Percentiles rank a stretch among this genome's conserved stretches.
These are phyloP conservation scores for Elongisporangium anandrum DNA, from an alignment of 352 stramenopile genomes.

Conservation along the genomic window DNA sequence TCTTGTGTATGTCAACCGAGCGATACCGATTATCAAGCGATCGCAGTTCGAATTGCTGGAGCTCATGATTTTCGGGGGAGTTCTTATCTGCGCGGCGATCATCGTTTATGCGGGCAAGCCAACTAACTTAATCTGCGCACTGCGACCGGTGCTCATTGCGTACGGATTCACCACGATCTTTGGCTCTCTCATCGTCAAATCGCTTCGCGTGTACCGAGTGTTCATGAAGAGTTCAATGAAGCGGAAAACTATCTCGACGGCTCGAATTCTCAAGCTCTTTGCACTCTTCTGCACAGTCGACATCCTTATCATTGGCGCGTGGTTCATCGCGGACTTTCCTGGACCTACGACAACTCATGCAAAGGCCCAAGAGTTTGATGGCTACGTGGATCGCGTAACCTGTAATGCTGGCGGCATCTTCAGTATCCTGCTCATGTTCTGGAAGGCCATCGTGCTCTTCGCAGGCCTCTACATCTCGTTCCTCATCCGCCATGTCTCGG, in stretches of 20 bases:
- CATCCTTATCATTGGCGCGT: conserved; percentile 11
- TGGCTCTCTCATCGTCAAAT: conserved; percentile 23
- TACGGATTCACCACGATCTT: conserved; percentile 28
- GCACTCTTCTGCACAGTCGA: conserved; percentile 15
- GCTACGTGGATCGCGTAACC: conserved; percentile 16
- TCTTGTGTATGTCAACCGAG: conserved; percentile 22
- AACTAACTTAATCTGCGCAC: conserved; percentile 17
- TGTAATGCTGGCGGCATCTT: conserved; percentile 50
- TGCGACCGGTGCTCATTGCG: conserved; percentile 25
- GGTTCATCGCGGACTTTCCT: conserved; percentile 6
- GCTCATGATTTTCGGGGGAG: conserved; percentile 34
- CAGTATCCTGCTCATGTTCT: conserved; percentile 45
- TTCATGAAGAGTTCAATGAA: conserved; percentile 29
- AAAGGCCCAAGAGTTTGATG: conserved; percentile 7
- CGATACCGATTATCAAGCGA: conserved; percentile 35
- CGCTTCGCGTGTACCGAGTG: conserved; percentile 36
- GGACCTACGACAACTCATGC: background rate
- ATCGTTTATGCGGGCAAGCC: conserved; percentile 28
- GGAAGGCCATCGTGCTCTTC: conserved; percentile 46
- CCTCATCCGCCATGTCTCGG: conserved; percentile 57
- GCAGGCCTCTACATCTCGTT: conserved; percentile 45
- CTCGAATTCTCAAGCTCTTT: conserved; percentile 16
- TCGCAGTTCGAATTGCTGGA: conserved; percentile 43
- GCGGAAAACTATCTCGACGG: conserved; percentile 10
- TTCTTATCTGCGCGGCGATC: conserved; percentile 24